Conservation (phyloP, 2,329 filamentous ascomycete genomes). For the Seiridium unicorne region DNA sequence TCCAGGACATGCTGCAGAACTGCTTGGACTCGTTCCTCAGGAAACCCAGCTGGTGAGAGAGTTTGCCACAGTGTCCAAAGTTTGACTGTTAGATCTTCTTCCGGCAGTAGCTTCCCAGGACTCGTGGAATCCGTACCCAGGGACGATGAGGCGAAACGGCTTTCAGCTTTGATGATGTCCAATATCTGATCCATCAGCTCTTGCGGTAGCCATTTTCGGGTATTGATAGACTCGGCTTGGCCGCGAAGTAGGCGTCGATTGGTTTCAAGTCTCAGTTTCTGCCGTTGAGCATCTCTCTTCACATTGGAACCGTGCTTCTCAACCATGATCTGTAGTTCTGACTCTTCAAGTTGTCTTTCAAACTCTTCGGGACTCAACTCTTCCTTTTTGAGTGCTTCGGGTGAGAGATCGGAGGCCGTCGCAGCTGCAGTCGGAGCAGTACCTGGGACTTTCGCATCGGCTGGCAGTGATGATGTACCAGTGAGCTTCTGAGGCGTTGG, state of each 20-base stretch:
- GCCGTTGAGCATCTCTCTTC: slow-evolving; percentile 74
- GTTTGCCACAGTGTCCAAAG: slow-evolving; percentile 83
- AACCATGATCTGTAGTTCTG: slow-evolving; percentile 84
- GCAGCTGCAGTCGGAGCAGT: slow-evolving; percentile 20
- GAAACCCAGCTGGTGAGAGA: slow-evolving; percentile 68
- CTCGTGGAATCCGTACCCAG: slow-evolving; percentile 42
- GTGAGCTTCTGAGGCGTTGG: slow-evolving; percentile 17
- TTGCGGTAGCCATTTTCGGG: slow-evolving; percentile 75
- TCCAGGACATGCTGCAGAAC: slow-evolving; percentile 66
- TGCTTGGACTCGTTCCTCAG: slow-evolving; percentile 58
- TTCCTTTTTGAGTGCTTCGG: slow-evolving; percentile 29
- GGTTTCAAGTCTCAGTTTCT: slow-evolving; percentile 76
- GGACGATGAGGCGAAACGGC: slow-evolving; percentile 53
- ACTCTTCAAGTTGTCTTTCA: slow-evolving; percentile 82
- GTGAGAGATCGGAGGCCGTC: slow-evolving; percentile 13
- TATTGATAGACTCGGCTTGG: slow-evolving; percentile 72
- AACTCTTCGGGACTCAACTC: slow-evolving; percentile 81
- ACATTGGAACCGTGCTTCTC: slow-evolving; percentile 81
- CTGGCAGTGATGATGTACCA: slow-evolving; percentile 28
- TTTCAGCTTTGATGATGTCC: slow-evolving; percentile 67
- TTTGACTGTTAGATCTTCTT: slow-evolving; percentile 76
- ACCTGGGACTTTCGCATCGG: slow-evolving; percentile 17
- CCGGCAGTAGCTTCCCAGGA: slow-evolving; percentile 56
- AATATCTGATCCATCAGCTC: slow-evolving; percentile 78
- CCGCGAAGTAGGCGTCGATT: slow-evolving; percentile 79